These are phyloP conservation scores for Mycena rebaudengoi DNA, from an alignment of 768 basidiomycete species.

Conservation along the genomic window DNA sequence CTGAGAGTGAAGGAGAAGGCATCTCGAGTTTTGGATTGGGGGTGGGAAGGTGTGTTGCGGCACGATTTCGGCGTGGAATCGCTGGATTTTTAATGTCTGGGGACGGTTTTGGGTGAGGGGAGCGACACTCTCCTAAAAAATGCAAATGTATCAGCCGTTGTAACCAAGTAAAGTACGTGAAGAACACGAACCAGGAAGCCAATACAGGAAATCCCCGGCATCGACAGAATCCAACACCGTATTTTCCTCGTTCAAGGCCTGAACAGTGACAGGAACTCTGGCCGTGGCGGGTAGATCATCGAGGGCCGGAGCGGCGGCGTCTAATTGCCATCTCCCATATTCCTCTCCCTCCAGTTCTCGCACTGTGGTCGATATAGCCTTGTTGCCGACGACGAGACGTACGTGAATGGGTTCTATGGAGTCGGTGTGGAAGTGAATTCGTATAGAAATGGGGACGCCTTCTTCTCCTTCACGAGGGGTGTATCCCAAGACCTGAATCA, in stretches of 20 bases:
- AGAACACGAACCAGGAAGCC: too few species aligned
- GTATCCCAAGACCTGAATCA: constrained; percentile 73
- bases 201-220: constrained; percentile 79
- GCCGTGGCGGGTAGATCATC: constrained; percentile 46
- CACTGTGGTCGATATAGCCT: constrained; percentile 74
- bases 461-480: constrained; percentile 69
- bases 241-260: constrained; percentile 65
- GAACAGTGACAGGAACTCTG: constrained; percentile 67
- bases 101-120: constrained; percentile 23
- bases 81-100: not conserved
- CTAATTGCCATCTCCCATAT: constrained; percentile 70
- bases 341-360: constrained; percentile 55
- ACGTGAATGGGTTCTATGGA: constrained; percentile 65
- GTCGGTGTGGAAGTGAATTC: constrained; percentile 64
- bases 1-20: constrained; percentile 31
- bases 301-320: constrained; percentile 66
- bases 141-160: too few species aligned
- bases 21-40: constrained; percentile 19
- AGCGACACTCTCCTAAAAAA: constrained; percentile 56
- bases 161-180: too few species aligned
- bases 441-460: constrained; percentile 70
- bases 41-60: constrained; percentile 22
- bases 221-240: constrained; percentile 68
- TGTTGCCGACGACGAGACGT: constrained; percentile 77
- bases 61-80: constrained; percentile 20